Conservation (phyloP, 129 eudicot species). For the Dittrichia graveolens region DNA sequence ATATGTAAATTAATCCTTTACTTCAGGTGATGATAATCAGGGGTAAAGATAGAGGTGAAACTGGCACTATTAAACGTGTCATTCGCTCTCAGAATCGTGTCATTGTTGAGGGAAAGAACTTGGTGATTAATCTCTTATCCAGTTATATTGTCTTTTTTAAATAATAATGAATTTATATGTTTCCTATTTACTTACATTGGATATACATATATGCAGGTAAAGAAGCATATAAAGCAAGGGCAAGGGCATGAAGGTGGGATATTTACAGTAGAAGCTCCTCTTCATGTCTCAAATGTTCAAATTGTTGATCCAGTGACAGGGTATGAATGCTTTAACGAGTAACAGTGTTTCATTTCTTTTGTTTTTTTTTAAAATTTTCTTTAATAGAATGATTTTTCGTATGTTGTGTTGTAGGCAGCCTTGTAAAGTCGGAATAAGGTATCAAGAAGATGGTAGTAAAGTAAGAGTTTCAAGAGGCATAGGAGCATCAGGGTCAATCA, state of each 20-base stretch:
- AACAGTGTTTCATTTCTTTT: neutral
- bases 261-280: conserved; percentile 95
- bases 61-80: conserved; percentile 73
- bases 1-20: neutral
- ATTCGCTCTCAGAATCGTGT: conserved; percentile 83
- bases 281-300: conserved; percentile 94
- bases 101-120: conserved; percentile 84
- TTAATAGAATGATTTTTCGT: conserved; percentile 10
- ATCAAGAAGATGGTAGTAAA: conserved; percentile 87
- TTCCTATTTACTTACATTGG: neutral
- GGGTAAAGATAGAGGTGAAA: conserved; percentile 89
- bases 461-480: conserved; percentile 89
- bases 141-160: neutral
- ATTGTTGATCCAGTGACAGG: conserved; percentile 85
- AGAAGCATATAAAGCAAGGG: conserved; percentile 96
- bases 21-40: conserved; percentile 91
- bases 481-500: conserved; percentile 86
- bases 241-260: conserved; percentile 99
- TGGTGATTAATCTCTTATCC: conserved; percentile 48
- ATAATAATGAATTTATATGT: neutral
- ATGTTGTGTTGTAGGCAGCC: conserved; percentile 54
- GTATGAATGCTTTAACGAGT: conserved; percentile 37
- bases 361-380: neutral
- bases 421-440: conserved; percentile 75
- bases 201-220: conserved; percentile 56